These are phyloP conservation scores for Ascochyta pisi DNA, from an alignment of 2,329 filamentous ascomycete species.

Conservation along the genomic window DNA sequence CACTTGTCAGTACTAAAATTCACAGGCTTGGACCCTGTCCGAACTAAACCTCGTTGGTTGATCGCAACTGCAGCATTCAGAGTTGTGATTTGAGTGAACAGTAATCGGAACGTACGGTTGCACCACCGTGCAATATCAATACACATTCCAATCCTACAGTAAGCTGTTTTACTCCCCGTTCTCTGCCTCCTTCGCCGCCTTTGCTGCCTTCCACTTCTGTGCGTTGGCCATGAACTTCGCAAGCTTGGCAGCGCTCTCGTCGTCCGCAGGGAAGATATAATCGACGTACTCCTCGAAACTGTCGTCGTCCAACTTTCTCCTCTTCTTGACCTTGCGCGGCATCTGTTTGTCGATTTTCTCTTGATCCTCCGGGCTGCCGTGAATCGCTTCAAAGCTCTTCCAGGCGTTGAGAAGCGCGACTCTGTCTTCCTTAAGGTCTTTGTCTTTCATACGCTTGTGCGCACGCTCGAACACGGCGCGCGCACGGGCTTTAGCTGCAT, in stretches of 20 bases:
- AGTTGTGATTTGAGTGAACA: not conserved
- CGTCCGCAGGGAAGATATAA: conserved; percentile 95
- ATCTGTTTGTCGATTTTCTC: conserved; percentile 90
- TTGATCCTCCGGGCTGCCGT: conserved; percentile 77
- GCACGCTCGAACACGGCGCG: conserved; percentile 85
- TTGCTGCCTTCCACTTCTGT: conserved; percentile 80
- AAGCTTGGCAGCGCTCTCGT: conserved; percentile 82
- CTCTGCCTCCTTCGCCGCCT: conserved; percentile 26
- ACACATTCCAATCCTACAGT: not conserved
- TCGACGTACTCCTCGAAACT: conserved; percentile 96
- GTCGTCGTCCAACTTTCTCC: conserved; percentile 89
- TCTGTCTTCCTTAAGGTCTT: conserved; percentile 90
- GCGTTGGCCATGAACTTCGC: conserved; percentile 85
- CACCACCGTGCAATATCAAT: not conserved
- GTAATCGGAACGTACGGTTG: not conserved
- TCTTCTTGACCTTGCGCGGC: conserved; percentile 91
- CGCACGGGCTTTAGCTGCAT: conserved; percentile 82
- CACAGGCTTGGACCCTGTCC: not conserved
- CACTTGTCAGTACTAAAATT: not conserved
- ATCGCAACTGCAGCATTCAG: not conserved
- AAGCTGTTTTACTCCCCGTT: not conserved
- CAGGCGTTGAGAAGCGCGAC: conserved; percentile 90
- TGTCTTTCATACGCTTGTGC: conserved; percentile 85
- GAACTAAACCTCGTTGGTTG: not conserved
- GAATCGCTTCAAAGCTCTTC: conserved; percentile 88